Conservation (phyloP, 371 early-diverging fungal genomes). For the Lichtheimia ramosa region DNA sequence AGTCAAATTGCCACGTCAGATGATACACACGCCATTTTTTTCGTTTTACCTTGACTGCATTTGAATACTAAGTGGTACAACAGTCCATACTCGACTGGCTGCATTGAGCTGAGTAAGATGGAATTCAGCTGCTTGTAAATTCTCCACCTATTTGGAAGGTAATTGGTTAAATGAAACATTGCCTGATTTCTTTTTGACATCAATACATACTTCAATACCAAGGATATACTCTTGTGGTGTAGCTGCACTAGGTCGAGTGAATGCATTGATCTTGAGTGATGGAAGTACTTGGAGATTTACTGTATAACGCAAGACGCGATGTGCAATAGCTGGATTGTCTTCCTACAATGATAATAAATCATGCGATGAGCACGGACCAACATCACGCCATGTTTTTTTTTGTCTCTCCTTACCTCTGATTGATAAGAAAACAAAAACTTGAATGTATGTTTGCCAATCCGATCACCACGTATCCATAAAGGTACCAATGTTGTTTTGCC, state of each 20-base stretch:
- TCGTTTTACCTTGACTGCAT: conserved; percentile 19
- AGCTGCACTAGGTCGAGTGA: conserved; percentile 82
- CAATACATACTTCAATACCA: conserved; percentile 75
- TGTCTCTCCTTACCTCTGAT: conserved; percentile 45
- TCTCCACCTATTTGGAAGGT: conserved; percentile 55
- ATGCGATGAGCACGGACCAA: neutral
- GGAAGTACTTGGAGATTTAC: conserved; percentile 71
- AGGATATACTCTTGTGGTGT: conserved; percentile 78
- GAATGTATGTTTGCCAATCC: conserved; percentile 84
- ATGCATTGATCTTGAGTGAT: conserved; percentile 89
- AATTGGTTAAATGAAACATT: neutral
- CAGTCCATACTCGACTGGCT: conserved; percentile 72
- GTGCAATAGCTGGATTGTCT: conserved; percentile 61
- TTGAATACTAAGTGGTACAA: conserved; percentile 55
- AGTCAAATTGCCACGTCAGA: neutral
- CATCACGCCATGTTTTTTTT: neutral
- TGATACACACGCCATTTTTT: neutral
- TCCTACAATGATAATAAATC: conserved; percentile 31
- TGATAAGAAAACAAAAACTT: conserved; percentile 70
- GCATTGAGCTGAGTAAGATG: conserved; percentile 72
- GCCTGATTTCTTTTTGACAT: too few relatives aligned
- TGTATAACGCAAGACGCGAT: conserved; percentile 68
- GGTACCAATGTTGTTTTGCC: conserved; percentile 78
- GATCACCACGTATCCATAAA: conserved; percentile 89
- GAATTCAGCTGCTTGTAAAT: conserved; percentile 64